Evolutionary conservation across 1,284 basidiomycete genomes (phyloP), one percentile per base, ranked within the genome.

Genomic region (Tetrapyrgos nigripes): DNA sequence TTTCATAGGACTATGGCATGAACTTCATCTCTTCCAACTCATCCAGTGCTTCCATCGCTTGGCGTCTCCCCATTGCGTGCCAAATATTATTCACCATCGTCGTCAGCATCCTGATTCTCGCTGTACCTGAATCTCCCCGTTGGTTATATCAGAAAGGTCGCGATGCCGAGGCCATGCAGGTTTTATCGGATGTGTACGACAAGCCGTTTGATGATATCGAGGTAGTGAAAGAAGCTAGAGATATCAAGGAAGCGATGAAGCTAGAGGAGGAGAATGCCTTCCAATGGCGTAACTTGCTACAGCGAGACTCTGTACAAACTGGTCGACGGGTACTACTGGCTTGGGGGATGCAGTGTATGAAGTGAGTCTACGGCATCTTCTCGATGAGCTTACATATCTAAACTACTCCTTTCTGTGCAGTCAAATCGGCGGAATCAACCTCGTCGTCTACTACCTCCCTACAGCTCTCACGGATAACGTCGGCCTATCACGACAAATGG

Each of bases 291-390:
- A 45, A 58, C 31, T 8, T 58, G 8, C 27, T 58, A 3, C 49
- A 58, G 40, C 49, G 24, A 6, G 56, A 53, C 21, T 51, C 49
- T 26, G 50, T 53, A 19, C 56, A 58, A 27, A 58, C 49, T 14
- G 49, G 49, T 21, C 29, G 56, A 44, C 56, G 56, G 4, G 50
- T 58, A 27, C 56, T 58, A 24, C 27, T 58, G 9, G 56, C 50
- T 29, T 51, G 56, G 50, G 56, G 56, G 17, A 53, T 53, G 50
- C 56, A 58, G 19, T 58, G 52, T 31, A 58, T 58, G 50, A 51
- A 58, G 56, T 56, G 46, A 27, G 47, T 24, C 23, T 26, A 17
- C 33, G n/a, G 17, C 19, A 14, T 17, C 29, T 13, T 53, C 5
- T 50, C 43, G 11, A 33, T 51, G n/a, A n/a, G n/a, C n/a, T n/a